These are phyloP conservation scores for Collybia sordida DNA, from an alignment of 768 basidiomycete species.

Conservation along the genomic window DNA sequence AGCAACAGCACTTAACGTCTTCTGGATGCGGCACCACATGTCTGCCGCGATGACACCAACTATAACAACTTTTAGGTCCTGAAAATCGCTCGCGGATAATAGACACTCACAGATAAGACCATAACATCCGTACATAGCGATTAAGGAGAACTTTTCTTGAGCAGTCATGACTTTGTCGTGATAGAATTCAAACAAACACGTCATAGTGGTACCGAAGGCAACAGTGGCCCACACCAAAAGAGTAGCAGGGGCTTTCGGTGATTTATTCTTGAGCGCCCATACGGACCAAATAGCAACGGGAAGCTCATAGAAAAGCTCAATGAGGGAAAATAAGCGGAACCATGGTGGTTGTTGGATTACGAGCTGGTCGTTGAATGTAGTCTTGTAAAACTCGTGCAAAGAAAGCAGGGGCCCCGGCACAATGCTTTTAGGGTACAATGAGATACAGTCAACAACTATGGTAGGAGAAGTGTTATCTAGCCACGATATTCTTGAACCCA, in stretches of 20 bases:
- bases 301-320: conserved; percentile 19
- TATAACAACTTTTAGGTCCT: neutral
- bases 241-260: conserved; percentile 16
- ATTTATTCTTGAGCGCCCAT: conserved; percentile 18
- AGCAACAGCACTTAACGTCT: conserved; percentile 8
- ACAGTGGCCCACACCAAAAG: conserved; percentile 18
- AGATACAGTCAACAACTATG: conserved; percentile 18
- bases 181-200: conserved; percentile 20
- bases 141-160: conserved; percentile 14
- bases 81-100: neutral
- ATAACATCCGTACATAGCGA: conserved; percentile 17
- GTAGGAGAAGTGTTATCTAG: too few species aligned
- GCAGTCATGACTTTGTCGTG: conserved; percentile 19
- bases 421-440: conserved; percentile 15
- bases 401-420: conserved; percentile 15
- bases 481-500: too few species aligned
- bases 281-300: conserved; percentile 18
- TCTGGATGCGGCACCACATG: conserved; percentile 21
- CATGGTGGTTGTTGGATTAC: conserved; percentile 18
- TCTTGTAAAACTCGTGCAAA: conserved; percentile 17
- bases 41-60: conserved; percentile 17
- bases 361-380: conserved; percentile 20
- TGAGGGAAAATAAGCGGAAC: conserved; percentile 20
- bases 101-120: conserved; percentile 14
- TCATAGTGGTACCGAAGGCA: conserved; percentile 16